Evolutionary conservation across 179 eudicot species (phyloP), one percentile per base, ranked within the genome.

Genomic region (Beta lomatogona): DNA sequence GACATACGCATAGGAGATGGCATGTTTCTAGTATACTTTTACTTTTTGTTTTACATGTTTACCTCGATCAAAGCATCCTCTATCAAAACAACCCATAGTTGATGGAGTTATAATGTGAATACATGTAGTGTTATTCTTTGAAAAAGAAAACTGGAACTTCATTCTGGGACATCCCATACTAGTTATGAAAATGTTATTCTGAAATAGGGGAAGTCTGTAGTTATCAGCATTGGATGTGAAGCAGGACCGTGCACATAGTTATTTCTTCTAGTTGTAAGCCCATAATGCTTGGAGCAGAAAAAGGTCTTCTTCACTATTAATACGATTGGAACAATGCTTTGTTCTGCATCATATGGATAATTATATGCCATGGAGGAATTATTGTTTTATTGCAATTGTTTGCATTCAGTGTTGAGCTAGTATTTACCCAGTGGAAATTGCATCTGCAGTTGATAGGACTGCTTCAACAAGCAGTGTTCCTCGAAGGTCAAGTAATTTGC

Each of bases 401-500:
- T 19, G 19, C 16, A 60, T 79, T 28, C 21, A 6, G 50, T 18
- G 55, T 73, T 60, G 71, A 53, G 9, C 41, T 68, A 70, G 15
- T 4, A 70, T 80, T 77, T 75, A 12, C 19, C 31, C 31, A 52
- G 25, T 50, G 48, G 53, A 41, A 69, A 45, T 46, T 72, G 21
- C 50, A 16, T 67, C 36, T 81, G 73, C 88, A 87, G 91, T 88
- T 88, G 88, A 80, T 80, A 68, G 79, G 71, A 81, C 81, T 28
- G 78, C 85, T 81, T 82, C 86, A 16, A 77, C 79, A 4, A 68
- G 87, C 11, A 74, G 77, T 85, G 85, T 83, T 77, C 83, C 90
- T 61, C 89, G 80, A 59, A 89, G 86, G 81, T 76, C 89, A 73
- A 67, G 48, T 80, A 89, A 89, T 75, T 91, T 81, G 71, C 89